Conservation (phyloP, 805 yeast species). For the Zygoascus tannicola region DNA sequence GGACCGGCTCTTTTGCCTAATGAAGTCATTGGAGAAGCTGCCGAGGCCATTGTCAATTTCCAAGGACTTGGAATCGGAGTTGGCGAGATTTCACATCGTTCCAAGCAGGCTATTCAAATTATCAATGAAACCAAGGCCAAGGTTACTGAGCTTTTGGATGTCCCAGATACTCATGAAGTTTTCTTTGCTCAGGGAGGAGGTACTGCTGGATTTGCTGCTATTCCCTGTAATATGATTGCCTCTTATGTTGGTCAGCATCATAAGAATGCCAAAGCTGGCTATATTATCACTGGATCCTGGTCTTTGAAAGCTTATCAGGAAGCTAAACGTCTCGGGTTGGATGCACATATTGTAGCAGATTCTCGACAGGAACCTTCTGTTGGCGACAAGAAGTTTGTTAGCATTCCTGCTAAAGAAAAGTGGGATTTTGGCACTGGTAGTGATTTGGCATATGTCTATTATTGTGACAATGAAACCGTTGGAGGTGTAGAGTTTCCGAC, state of each 20-base stretch:
- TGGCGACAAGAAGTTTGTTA: slow-evolving; percentile 48
- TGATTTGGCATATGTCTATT: slow-evolving; percentile 77
- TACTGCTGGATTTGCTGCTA: slow-evolving; percentile 86
- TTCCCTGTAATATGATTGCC: slow-evolving; percentile 75
- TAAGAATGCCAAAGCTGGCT: slow-evolving; percentile 70
- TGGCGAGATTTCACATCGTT: slow-evolving; percentile 95
- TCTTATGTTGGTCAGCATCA: slow-evolving; percentile 63
- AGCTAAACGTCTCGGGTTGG: slow-evolving; percentile 73
- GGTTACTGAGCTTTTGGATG: slow-evolving; percentile 51
- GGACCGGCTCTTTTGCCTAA: slow-evolving; percentile 95
- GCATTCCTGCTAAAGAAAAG: slow-evolving; percentile 53
- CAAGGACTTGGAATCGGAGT: slow-evolving; percentile 69
- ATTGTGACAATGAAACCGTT: slow-evolving; percentile 96
- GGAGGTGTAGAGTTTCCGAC: slow-evolving; percentile 81
- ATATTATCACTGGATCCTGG: slow-evolving; percentile 91
- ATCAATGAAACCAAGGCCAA: slow-evolving; percentile 68
- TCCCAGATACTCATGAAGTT: slow-evolving; percentile 91
- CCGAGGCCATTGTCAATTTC: slow-evolving; percentile 68
- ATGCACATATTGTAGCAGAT: slow-evolving; percentile 58
- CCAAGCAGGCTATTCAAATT: slow-evolving; percentile 67
- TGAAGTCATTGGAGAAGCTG: slow-evolving; percentile 76
- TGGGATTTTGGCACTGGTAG: slow-evolving; percentile 52
- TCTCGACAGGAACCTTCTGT: slow-evolving; percentile 38
- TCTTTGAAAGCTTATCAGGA: slow-evolving; percentile 81
- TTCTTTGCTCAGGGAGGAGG: slow-evolving; percentile 98